These are phyloP conservation scores for Kodamaea laetipori DNA, from an alignment of 805 yeast genomes.

Conservation along the genomic window DNA sequence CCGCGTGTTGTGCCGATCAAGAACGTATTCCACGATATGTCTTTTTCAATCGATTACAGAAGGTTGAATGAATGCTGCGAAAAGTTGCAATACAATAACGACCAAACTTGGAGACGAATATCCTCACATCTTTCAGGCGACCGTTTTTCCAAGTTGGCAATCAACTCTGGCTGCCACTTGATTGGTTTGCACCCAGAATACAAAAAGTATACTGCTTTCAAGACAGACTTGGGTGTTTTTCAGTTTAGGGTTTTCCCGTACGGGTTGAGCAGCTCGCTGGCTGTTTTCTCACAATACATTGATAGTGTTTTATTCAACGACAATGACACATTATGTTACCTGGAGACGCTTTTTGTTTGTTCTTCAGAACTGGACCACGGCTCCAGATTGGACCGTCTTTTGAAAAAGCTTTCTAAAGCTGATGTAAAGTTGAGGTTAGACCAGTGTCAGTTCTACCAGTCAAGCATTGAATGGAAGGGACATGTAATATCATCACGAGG, in stretches of 20 bases:
- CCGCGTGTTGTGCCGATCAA: neutral
- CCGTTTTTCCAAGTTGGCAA: slow-evolving; percentile 1
- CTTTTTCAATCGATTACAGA: neutral
- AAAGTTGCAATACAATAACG: neutral
- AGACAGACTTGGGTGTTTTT: neutral
- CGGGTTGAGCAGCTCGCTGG: neutral
- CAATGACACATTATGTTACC: neutral
- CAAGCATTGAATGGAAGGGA: slow-evolving; percentile 5
- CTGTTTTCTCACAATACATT: neutral
- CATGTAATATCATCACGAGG: slow-evolving; percentile 2
- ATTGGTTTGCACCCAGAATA: slow-evolving; percentile 3
- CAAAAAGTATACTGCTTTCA: slow-evolving; percentile 7
- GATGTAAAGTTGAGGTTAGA: neutral
- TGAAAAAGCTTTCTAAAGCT: neutral
- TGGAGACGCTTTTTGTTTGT: slow-evolving; percentile 3
- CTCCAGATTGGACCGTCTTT: neutral
- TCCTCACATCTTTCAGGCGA: slow-evolving; percentile 4
- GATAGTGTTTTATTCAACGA: slow-evolving; percentile 1
- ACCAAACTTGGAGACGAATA: neutral
- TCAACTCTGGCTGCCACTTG: slow-evolving; percentile 5
- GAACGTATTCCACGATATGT: neutral
- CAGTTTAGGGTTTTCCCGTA: slow-evolving; percentile 6
- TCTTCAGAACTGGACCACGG: neutral
- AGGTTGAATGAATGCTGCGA: neutral
- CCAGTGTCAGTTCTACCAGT: neutral